Evolutionary conservation across 2,329 filamentous ascomycete genomes (phyloP).

Genomic region (Aureobasidium sp.): DNA sequence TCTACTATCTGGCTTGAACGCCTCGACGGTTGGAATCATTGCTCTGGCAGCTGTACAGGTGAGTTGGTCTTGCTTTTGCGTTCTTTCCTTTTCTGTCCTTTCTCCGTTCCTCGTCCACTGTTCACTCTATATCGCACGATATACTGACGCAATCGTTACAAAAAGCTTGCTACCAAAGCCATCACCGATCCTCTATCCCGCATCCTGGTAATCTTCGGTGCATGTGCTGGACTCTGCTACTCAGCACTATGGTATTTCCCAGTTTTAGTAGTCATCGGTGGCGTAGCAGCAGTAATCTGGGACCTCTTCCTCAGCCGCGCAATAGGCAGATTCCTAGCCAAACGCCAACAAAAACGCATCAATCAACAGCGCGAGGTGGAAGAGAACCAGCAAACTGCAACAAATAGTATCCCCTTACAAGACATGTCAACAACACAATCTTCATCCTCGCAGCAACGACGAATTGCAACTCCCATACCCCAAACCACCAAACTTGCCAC

Average conservation of each 20-base stretch:
- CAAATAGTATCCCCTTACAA: background rate
- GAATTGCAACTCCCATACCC: background rate
- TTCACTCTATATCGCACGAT: background rate
- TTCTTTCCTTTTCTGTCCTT: too few species aligned
- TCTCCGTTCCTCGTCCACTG: background rate
- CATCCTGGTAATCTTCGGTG: constrained; percentile 55
- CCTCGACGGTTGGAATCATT: constrained; percentile 63
- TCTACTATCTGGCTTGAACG: constrained; percentile 62
- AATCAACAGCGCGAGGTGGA: background rate
- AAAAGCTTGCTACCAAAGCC: constrained; percentile 51
- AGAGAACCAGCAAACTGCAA: background rate
- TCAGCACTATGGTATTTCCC: constrained; percentile 72
- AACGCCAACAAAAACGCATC: background rate
- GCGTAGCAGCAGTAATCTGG: constrained; percentile 45
- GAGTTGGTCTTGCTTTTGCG: background rate
- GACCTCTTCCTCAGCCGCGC: constrained; percentile 31
- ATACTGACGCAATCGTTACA: background rate
- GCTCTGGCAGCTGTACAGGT: constrained; percentile 55
- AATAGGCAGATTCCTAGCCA: background rate
- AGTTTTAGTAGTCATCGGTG: constrained; percentile 49
- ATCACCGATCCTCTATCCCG: constrained; percentile 57
- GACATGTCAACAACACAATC: background rate
- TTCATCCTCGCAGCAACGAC: background rate
- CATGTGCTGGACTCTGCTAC: constrained; percentile 57
- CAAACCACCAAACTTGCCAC: background rate